Evolutionary conservation across 1,284 basidiomycete genomes (phyloP).

Genomic region (Apiotrichum sp.): DNA sequence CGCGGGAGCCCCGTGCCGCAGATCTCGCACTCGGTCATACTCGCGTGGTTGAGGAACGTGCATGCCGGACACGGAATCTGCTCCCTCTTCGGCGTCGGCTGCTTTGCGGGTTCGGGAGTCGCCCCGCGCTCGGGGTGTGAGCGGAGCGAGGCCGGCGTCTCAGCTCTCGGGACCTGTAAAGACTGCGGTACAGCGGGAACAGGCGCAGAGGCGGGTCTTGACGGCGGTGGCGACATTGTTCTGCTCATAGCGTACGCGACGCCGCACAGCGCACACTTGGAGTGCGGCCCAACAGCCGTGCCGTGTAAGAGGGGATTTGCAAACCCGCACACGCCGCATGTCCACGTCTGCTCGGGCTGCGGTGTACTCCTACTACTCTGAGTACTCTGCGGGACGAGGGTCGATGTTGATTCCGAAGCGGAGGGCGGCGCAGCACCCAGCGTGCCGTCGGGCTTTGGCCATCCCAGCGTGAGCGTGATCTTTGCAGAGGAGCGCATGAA

Average conservation of each 20-base stretch:
- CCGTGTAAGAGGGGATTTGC: conserved; percentile 57
- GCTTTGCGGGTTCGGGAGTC: too few relatives aligned
- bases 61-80: conserved; percentile 71
- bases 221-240: conserved; percentile 6
- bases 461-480: conserved; percentile 65
- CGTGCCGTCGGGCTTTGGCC: background rate
- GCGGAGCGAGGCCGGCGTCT: too few relatives aligned
- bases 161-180: too few relatives aligned
- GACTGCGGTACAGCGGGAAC: background rate
- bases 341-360: conserved; percentile 52
- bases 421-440: background rate
- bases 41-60: conserved; percentile 85
- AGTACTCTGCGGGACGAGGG: too few relatives aligned
- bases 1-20: conserved; percentile 63
- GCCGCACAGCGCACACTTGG: conserved; percentile 66
- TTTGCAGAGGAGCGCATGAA: conserved; percentile 88
- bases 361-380: background rate
- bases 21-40: conserved; percentile 73
- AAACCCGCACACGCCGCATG: conserved; percentile 78
- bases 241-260: conserved; percentile 35
- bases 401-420: background rate
- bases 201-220: background rate
- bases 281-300: conserved; percentile 45
- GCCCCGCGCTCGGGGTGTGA: background rate
- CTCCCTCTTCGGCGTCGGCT: background rate